A percentile compares a stretch with the other conserved stretches of the same genome.
These are phyloP conservation scores for Pleurotus cornucopiae DNA, from an alignment of 768 basidiomycete genomes.

Conservation along the genomic window DNA sequence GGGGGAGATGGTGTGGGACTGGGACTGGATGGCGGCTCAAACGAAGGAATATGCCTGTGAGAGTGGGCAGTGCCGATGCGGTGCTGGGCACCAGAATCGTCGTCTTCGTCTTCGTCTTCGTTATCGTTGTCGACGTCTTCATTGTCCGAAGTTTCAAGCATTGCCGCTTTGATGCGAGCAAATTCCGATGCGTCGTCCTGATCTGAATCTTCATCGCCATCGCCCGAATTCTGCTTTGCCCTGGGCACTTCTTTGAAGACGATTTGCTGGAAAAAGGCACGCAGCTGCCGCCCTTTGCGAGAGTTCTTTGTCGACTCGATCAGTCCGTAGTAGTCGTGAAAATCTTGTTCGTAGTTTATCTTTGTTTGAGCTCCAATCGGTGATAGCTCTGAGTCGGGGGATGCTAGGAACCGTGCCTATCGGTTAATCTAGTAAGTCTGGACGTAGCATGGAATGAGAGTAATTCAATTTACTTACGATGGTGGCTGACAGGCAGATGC, in stretches of 20 bases:
- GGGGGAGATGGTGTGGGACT: too few species aligned
- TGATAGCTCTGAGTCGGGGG: background rate
- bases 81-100: background rate
- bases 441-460: too few species aligned
- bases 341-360: background rate
- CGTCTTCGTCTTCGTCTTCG: too few species aligned
- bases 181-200: too few species aligned
- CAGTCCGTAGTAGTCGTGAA: background rate
- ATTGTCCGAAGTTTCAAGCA: background rate
- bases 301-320: background rate
- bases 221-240: background rate
- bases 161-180: too few species aligned
- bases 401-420: background rate
- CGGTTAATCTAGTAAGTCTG: too few species aligned
- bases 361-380: background rate
- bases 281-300: background rate
- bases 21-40: too few species aligned
- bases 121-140: background rate
- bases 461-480: background rate
- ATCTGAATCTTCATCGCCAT: too few species aligned
- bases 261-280: background rate
- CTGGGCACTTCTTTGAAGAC: background rate
- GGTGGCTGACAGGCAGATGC: background rate
- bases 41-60: background rate
- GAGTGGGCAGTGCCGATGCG: background rate